Base-by-base conservation (phyloP, 805 yeast species). In the Kazachstania psychrophila region DNA sequence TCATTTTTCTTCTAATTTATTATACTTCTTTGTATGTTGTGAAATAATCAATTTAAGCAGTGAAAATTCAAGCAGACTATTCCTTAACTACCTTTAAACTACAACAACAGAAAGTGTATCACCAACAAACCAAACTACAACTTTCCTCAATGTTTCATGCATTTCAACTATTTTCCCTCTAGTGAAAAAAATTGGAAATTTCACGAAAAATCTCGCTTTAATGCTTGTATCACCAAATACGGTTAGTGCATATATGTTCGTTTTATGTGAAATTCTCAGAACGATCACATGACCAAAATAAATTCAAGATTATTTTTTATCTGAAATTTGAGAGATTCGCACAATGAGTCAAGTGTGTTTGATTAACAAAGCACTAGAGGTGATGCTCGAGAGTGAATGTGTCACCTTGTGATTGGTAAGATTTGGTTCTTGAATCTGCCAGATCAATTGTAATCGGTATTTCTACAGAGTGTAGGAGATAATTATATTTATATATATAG, bases 1-100 rank as follows among this genome's bases (percentile, higher is more conserved):
- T 83, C 92, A 83, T 36, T 36, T 30, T 25, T 6, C 23, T 75
- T 70, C 56, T 41, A 19, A 31, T 31, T 23, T 37, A 26, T 34
- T 45, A 36, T 37, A 22, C 33, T 46, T 38, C 42, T 38, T 35
- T 30, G 34, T 42, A 30, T 36, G 39, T 37, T n/a, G 39, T 51
- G 58, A 55, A 58, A 58, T 58, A 58, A 58, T 58, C 62, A 54
- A 46, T 58, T 55, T 59, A 56, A 53, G 59, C 61, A 42, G 40
- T 45, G 41, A 55, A 51, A 58, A 52, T 15, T 26, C 36, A 51
- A 43, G 64, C 64, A 58, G 64, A 59, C 64, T 57, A 59, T 58
- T 56, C 62, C 62, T 59, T 59, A 46, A 39, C n/a, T n/a, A n/a
- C n/a, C n/a, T n/a, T n/a, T n/a, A n/a, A n/a, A 25, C 11, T 20